A percentile compares a stretch with the other conserved stretches of the same genome.
Conservation (phyloP, 108 stramenopile genomes). For the Fragilaria radians region DNA sequence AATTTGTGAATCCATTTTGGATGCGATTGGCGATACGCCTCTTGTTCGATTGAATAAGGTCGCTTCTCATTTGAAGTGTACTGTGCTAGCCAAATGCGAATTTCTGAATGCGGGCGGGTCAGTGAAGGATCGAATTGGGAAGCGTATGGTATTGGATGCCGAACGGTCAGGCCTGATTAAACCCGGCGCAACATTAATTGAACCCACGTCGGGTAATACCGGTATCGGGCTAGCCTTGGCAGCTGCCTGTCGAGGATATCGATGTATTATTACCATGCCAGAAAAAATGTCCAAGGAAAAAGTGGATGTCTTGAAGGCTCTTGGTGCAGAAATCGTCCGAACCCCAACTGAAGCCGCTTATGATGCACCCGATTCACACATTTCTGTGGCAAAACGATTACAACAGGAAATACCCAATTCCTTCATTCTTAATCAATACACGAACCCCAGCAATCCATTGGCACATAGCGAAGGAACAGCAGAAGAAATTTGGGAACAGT, state of each 20-base stretch:
- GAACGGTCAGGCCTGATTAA: slow-evolving; percentile 63
- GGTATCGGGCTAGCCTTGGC: slow-evolving; percentile 92
- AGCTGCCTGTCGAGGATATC: slow-evolving; percentile 81
- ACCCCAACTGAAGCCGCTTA: slow-evolving; percentile 88
- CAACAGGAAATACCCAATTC: slow-evolving; percentile 82
- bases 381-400: slow-evolving; percentile 77
- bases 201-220: slow-evolving; percentile 95
- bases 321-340: slow-evolving; percentile 89
- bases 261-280: slow-evolving; percentile 87
- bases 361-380: slow-evolving; percentile 88
- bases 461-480: slow-evolving; percentile 93
- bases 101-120: slow-evolving; percentile 80
- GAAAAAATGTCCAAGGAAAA: slow-evolving; percentile 95
- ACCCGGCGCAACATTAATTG: slow-evolving; percentile 85
- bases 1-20: slow-evolving; percentile 27
- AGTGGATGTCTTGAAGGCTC: slow-evolving; percentile 86
- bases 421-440: slow-evolving; percentile 90
- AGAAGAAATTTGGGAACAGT: slow-evolving; percentile 76
- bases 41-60: slow-evolving; percentile 61
- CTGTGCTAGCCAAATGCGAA: slow-evolving; percentile 74
- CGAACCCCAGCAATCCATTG: slow-evolving; percentile 80
- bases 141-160: slow-evolving; percentile 68
- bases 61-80: slow-evolving; percentile 41
- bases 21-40: slow-evolving; percentile 75
- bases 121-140: slow-evolving; percentile 90